Percentiles rank a stretch among this genome's conserved stretches.
phyloP scores from a whole-genome alignment of 2,329 filamentous ascomycete genomes.

The Fusarium transvaalense region DNA sequence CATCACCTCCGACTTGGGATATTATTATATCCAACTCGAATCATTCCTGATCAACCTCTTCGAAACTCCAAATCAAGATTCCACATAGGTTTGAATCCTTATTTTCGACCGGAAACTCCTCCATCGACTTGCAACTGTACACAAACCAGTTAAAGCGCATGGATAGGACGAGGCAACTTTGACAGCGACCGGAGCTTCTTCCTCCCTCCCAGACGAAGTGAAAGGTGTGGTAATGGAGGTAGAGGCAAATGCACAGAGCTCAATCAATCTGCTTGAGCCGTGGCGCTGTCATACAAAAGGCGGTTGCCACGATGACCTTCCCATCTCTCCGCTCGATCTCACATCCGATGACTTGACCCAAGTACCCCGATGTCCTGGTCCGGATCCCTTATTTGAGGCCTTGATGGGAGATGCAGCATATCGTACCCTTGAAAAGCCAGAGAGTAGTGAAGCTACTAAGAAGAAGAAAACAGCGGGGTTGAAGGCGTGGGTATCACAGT shows the following conservation, averaged over 20 bases:
- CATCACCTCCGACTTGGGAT: not conserved
- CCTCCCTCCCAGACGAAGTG: conserved; percentile 38
- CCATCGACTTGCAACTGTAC: conserved; percentile 9
- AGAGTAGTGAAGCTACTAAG: not conserved
- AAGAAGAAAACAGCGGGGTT: not conserved
- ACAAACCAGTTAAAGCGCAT: conserved; percentile 36
- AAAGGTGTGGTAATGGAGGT: conserved; percentile 47
- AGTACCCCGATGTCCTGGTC: conserved; percentile 41
- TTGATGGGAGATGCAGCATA: conserved; percentile 33
- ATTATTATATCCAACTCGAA: conserved; percentile 29
- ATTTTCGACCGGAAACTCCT: not conserved
- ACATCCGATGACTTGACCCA: conserved; percentile 33
- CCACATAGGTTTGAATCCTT: not conserved
- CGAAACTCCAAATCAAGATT: not conserved
- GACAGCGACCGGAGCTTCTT: conserved; percentile 40
- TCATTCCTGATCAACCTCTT: not conserved
- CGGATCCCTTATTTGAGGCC: conserved; percentile 41
- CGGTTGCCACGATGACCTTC: conserved; percentile 43
- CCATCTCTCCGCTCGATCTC: conserved; percentile 37
- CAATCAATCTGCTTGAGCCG: conserved; percentile 43
- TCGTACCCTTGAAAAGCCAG: conserved; percentile 1
- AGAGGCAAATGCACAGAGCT: conserved; percentile 43
- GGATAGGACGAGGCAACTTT: conserved; percentile 40
- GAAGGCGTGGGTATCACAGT: conserved; percentile 3
- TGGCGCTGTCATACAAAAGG: conserved; percentile 39